A percentile compares a stretch with the other conserved stretches of the same genome.
phyloP scores from a whole-genome alignment of 305 asterid genomes.

The Coffea humblotiana region DNA sequence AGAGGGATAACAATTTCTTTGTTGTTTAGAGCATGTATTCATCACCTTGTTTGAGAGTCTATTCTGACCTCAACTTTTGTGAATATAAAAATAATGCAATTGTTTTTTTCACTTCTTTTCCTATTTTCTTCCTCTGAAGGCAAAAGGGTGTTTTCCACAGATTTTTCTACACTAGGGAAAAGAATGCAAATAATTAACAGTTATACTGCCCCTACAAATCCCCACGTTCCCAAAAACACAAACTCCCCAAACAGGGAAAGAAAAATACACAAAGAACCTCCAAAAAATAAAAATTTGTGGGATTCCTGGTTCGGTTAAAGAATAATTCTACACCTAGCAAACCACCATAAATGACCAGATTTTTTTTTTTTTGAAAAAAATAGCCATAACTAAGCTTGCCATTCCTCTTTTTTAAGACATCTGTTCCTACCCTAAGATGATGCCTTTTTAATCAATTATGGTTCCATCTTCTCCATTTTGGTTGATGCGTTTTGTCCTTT shows the following conservation, averaged over 20 bases:
- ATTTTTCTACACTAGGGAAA: too few relatives aligned
- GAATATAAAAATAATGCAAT: constrained; percentile 2
- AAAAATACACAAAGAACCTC: too few relatives aligned
- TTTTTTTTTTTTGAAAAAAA: too few relatives aligned
- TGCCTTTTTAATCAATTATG: neutral
- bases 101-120: neutral
- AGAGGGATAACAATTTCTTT: neutral
- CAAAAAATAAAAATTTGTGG: too few relatives aligned
- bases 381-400: neutral
- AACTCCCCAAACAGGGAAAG: neutral
- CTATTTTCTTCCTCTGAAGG: neutral
- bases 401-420: neutral
- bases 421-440: too few relatives aligned
- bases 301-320: too few relatives aligned
- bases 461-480: neutral
- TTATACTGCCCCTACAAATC: too few relatives aligned
- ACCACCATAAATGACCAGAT: too few relatives aligned
- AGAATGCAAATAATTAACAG: too few relatives aligned
- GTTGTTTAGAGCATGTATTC: neutral
- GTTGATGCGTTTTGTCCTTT: neutral
- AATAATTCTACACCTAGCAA: neutral
- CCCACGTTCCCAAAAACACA: too few relatives aligned
- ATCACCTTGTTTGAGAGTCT: neutral
- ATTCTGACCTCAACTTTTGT: neutral
- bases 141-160: neutral